Percentiles rank a stretch among this genome's conserved stretches.
Evolutionary conservation across 2,329 filamentous ascomycete species (phyloP).

Genomic region (Curvularia sp.): DNA sequence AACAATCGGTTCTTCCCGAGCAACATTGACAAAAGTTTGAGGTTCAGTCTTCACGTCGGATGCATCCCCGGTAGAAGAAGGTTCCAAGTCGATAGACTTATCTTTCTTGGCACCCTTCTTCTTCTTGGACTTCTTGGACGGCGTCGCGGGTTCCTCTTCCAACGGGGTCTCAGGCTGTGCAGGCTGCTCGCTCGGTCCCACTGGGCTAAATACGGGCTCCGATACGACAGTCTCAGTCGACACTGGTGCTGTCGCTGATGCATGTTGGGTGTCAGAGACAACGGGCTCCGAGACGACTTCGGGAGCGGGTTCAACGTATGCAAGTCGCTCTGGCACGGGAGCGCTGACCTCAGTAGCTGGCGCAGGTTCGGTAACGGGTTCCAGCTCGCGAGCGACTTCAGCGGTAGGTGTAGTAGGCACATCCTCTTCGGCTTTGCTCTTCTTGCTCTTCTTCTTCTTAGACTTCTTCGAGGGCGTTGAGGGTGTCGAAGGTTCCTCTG

Average conservation of each 20-base stretch:
- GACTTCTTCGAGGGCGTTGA: slow-evolving; percentile 52
- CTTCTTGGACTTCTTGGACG: slow-evolving; percentile 56
- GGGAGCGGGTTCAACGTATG: neutral
- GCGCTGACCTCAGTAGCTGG: neutral
- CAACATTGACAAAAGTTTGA: neutral
- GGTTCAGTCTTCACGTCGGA: slow-evolving; percentile 3
- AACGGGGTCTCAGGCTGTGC: slow-evolving; percentile 8
- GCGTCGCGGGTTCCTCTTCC: slow-evolving; percentile 20
- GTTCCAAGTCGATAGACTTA: slow-evolving; percentile 15
- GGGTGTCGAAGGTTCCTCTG: slow-evolving; percentile 8
- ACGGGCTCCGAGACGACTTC: neutral
- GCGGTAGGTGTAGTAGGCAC: neutral
- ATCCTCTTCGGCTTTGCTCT: slow-evolving; percentile 14
- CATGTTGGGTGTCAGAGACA: neutral
- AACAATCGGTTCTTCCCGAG: neutral
- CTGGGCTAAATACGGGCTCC: neutral
- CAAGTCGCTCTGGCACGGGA: neutral
- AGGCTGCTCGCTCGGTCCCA: slow-evolving; percentile 11
- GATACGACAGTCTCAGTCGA: neutral
- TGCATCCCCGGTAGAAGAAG: slow-evolving; percentile 1
- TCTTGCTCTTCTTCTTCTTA: slow-evolving; percentile 49
- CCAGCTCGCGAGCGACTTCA: slow-evolving; percentile 5
- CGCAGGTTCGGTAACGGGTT: neutral
- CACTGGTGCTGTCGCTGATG: neutral
- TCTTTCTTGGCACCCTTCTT: slow-evolving; percentile 42